Evolutionary conservation across 495 filamentous ascomycete genomes (phyloP), one percentile per base, ranked within the genome.

Genomic region (Aspergillus wentii): DNA sequence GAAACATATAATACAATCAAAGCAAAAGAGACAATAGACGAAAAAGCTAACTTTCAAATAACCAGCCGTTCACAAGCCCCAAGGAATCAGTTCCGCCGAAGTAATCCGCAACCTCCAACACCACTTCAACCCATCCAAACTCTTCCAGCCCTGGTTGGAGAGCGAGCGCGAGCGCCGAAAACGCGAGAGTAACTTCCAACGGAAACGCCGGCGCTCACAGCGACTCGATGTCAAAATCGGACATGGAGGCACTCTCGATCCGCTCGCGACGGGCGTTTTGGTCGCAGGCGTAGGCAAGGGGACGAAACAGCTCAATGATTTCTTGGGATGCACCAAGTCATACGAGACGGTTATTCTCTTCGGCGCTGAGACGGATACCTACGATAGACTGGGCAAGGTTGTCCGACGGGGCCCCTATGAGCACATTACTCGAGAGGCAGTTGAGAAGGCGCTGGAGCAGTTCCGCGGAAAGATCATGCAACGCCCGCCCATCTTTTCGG

Each of bases 241-340:
- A 14, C 92, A 99, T 65, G 92, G 94, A 22, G 92, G 92, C 21
- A 99, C 92, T 1, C 74, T 99, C 3, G 92, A 99, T 51, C 92
- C 92, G 3, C 75, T 96, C 46, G 92, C 92, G 10, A 94, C 87
- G 1, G 92, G 92, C 17, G 87, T 99, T 8, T 71, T 99, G 35
- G 84, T 96, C 31, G 67, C 87, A 2, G 94, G 90, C 23, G 76
- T 96, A 7, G 91, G 89, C 14, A 79, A 77, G 36, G 94, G 89
- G 10, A 99, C 94, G 9, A 97, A 96, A 58, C 59, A 68, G 4
- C 73, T 99, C 3, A 66, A 76, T 34, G 54, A 74, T 10, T 96
- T 96, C 50, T 64, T 99, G 20, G 68, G 68, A 17, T 95, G 92
- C 64, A 94, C 85, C 17, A 99, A 99, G 68, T 80, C 76, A 2